Evolutionary conservation across 208 protist species (phyloP), one percentile per base, ranked within the genome.

Genomic region (Trypanosoma cruzi): DNA sequence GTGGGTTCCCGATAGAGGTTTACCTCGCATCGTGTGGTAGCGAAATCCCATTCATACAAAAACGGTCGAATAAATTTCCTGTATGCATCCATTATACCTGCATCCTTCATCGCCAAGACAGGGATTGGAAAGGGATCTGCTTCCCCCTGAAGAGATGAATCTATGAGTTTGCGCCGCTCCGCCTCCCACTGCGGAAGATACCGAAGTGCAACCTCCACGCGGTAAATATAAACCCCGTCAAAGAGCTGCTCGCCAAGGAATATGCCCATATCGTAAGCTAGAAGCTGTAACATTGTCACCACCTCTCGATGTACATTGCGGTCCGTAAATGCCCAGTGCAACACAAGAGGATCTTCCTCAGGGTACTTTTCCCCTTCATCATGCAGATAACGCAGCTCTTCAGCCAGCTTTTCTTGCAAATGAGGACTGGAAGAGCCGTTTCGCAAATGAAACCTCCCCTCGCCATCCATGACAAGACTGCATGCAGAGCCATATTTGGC

Each of bases 321-420:
- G 66, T 77, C 65, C 44, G 40, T 49, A 74, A 77, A 71, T 24
- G n/a, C 65, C 67, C 72, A 77, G 2, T 48, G 37, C 32, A 77
- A 36, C 44, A 77, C 44, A 4, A 36, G 34, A 31, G 46, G 60
- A 52, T 31, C 18, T 36, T 59, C 60, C 18, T 11, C 31, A 34
- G 60, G 4, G 2, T 16, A 1, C 8, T 55, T 48, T 10, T 22
- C 28, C 13, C 60, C 60, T 36, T 65, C 36, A 8, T n/a, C 28
- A 24, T 74, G 49, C 72, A 59, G 54, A 32, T 52, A 26, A 62
- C 53, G 46, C 34, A 77, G 37, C 37, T 64, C 66, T 4, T 49
- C 8, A 36, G 55, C 64, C 13, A 77, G 5, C 18, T 28, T 34
- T 8, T 34, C 34, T n/a, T 16, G 57, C 52, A 77, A 48, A 42